These are phyloP conservation scores for Iberis pinnata DNA, from an alignment of 345 rosid species.

Conservation along the genomic window DNA sequence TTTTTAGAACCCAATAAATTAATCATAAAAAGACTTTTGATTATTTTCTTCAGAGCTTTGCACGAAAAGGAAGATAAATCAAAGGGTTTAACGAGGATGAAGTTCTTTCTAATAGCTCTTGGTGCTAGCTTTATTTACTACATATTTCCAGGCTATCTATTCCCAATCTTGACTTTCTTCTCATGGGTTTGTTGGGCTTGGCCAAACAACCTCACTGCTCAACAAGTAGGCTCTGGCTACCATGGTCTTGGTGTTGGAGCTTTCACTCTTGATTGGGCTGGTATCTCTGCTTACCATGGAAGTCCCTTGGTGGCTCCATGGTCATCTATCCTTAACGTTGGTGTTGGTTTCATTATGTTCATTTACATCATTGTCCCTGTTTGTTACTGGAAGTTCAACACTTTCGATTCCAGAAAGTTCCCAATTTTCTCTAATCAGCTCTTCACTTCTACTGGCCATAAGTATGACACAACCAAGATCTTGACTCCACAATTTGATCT, in stretches of 20 bases:
- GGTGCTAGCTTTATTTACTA: slow-evolving; percentile 75
- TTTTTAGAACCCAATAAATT: no score
- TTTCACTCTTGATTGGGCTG: slow-evolving; percentile 97
- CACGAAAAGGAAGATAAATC: slow-evolving; percentile 68
- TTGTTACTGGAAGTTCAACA: slow-evolving; percentile 90
- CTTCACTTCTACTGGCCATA: slow-evolving; percentile 61
- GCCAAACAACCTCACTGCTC: slow-evolving; percentile 88
- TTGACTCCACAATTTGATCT: slow-evolving; percentile 63
- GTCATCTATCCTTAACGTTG: slow-evolving; percentile 83
- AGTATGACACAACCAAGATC: slow-evolving; percentile 80
- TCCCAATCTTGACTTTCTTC: slow-evolving; percentile 87
- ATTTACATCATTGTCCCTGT: slow-evolving; percentile 83
- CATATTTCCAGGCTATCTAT: slow-evolving; percentile 77
- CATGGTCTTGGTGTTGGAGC: slow-evolving; percentile 96
- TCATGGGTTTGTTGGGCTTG: slow-evolving; percentile 96
- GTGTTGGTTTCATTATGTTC: slow-evolving; percentile 86
- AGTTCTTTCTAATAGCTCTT: slow-evolving; percentile 59
- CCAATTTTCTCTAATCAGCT: slow-evolving; percentile 90
- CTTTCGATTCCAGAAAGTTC: slow-evolving; percentile 77
- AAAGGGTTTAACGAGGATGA: slow-evolving; percentile 67
- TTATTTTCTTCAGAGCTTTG: slow-evolving; percentile 66
- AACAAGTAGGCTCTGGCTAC: slow-evolving; percentile 93
- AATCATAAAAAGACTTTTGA: no score
- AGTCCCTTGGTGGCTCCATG: slow-evolving; percentile 94
- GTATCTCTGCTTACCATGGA: slow-evolving; percentile 98